Evolutionary conservation across 148 eudicot genomes (phyloP).

Genomic region (Silene latifolia): DNA sequence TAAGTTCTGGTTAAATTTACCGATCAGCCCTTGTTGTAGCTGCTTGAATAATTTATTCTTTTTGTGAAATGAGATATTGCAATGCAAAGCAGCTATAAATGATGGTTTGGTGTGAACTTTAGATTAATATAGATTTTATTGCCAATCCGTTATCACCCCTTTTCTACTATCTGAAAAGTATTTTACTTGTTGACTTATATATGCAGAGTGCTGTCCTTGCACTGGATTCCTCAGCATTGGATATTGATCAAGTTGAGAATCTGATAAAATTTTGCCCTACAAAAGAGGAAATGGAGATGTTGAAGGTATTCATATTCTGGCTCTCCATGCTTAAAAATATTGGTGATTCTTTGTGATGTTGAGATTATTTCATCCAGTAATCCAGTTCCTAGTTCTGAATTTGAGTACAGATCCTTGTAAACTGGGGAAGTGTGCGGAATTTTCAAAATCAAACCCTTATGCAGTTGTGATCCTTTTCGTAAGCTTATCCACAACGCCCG

Average conservation of each 20-base stretch:
- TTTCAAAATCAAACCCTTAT: neutral
- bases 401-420: neutral
- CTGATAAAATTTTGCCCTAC: neutral
- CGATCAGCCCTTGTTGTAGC: neutral
- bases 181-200: neutral
- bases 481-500: neutral
- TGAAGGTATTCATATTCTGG: neutral
- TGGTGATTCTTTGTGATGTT: neutral
- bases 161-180: neutral
- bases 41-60: neutral
- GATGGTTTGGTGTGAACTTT: neutral
- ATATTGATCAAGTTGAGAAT: neutral
- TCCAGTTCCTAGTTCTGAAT: neutral
- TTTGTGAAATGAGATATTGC: neutral
- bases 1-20: neutral
- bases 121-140: neutral
- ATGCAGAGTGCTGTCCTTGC: neutral
- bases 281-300: neutral
- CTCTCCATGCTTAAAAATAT: neutral
- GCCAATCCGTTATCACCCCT: neutral
- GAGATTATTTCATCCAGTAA: neutral
- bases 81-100: neutral
- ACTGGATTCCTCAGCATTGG: neutral
- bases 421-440: neutral
- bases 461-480: neutral